These are phyloP conservation scores for Fusarium sp. DNA, from an alignment of 2,329 filamentous ascomycete genomes.

Conservation along the genomic window DNA sequence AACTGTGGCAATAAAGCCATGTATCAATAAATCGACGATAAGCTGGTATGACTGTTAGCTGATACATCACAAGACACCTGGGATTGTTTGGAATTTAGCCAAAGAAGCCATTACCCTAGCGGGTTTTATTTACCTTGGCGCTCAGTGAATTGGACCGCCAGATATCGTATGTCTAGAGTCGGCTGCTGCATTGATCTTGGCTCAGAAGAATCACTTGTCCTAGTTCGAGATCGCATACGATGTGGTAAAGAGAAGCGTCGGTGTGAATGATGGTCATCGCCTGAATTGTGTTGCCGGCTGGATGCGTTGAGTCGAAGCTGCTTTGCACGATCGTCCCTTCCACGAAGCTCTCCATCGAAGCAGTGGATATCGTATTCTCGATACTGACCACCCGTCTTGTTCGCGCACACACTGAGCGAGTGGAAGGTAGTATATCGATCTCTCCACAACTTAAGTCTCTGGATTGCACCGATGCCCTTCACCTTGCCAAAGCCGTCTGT, in stretches of 20 bases:
- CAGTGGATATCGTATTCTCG: slow-evolving; percentile 62
- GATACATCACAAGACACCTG: slow-evolving; percentile 19
- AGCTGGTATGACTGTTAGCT: slow-evolving; percentile 46
- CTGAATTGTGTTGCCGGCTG: slow-evolving; percentile 56
- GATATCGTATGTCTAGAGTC: slow-evolving; percentile 59
- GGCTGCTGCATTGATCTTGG: slow-evolving; percentile 41
- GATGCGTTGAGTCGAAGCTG: slow-evolving; percentile 59
- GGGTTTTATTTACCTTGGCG: slow-evolving; percentile 55
- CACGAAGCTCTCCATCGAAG: slow-evolving; percentile 62
- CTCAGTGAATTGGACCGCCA: slow-evolving; percentile 63
- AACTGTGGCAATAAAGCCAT: slow-evolving; percentile 61
- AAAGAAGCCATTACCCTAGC: slow-evolving; percentile 14
- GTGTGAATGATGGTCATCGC: slow-evolving; percentile 52
- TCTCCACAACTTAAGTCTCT: slow-evolving; percentile 65
- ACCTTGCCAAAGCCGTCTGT: slow-evolving; percentile 64
- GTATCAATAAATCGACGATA: slow-evolving; percentile 61
- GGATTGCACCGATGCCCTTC: slow-evolving; percentile 63
- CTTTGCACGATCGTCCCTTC: slow-evolving; percentile 60
- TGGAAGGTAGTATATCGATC: slow-evolving; percentile 62
- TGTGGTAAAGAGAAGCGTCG: slow-evolving; percentile 60
- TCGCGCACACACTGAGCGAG: slow-evolving; percentile 62
- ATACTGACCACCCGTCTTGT: slow-evolving; percentile 59
- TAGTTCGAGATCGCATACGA: slow-evolving; percentile 56
- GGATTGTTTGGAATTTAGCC: slow-evolving; percentile 13
- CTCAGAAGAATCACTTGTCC: slow-evolving; percentile 49